A percentile compares a stretch with the other conserved stretches of the same genome.
These are phyloP conservation scores for Solanum hybrid DNA, from an alignment of 305 asterid genomes.

Conservation along the genomic window DNA sequence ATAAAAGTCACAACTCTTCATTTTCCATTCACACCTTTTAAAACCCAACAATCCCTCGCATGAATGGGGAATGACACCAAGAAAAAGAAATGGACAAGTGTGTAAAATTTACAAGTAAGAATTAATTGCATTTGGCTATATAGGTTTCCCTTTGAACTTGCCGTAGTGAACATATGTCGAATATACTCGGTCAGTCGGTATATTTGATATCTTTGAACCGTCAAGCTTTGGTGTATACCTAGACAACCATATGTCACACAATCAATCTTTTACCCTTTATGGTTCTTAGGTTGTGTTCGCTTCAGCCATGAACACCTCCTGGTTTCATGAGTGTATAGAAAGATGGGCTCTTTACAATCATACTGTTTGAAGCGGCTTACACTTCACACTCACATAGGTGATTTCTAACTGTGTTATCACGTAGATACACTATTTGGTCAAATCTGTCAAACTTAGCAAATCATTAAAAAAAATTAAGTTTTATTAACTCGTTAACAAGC, in stretches of 20 bases:
- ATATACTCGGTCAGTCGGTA: background rate
- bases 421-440: background rate
- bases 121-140: background rate
- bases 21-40: background rate
- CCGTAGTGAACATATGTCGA: background rate
- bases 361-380: background rate
- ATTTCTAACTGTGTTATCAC: background rate
- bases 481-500: background rate
- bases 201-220: background rate
- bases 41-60: background rate
- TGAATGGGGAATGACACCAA: background rate
- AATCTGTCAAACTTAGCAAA: background rate
- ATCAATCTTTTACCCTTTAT: background rate
- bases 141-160: background rate
- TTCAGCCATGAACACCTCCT: background rate
- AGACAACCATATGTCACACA: background rate
- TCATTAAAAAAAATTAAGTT: too few species aligned
- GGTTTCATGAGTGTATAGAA: background rate
- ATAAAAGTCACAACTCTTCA: background rate
- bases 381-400: background rate
- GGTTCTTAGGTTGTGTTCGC: background rate
- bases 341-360: background rate
- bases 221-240: background rate
- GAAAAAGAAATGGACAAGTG: background rate
- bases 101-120: background rate